phyloP scores from a whole-genome alignment of 2,329 filamentous ascomycete species.

The Lecanosticta acicola region DNA sequence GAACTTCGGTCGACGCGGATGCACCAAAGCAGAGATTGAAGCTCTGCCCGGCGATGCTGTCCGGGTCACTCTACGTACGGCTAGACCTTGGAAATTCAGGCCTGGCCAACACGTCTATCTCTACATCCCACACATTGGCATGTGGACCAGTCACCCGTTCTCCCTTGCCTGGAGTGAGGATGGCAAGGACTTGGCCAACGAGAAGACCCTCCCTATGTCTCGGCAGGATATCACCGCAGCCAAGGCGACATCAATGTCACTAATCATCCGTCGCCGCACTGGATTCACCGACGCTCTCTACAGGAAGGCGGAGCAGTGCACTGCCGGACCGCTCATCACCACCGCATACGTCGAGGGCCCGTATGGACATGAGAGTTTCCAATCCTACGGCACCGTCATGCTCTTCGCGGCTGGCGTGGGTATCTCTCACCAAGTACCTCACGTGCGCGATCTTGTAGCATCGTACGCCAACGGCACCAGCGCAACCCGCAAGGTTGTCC shows the following conservation, averaged over 20 bases:
- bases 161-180: constrained; percentile 74
- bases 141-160: constrained; percentile 74
- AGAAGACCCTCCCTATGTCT: constrained; percentile 45
- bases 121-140: constrained; percentile 66
- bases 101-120: constrained; percentile 75
- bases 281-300: constrained; percentile 82
- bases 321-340: constrained; percentile 54
- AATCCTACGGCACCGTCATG: constrained; percentile 86
- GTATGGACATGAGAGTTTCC: constrained; percentile 72
- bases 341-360: constrained; percentile 81
- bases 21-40: constrained; percentile 65
- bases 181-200: constrained; percentile 35
- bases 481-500: constrained; percentile 72
- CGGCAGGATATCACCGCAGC: constrained; percentile 48
- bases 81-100: constrained; percentile 68
- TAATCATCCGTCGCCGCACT: constrained; percentile 80
- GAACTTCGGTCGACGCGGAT: constrained; percentile 59
- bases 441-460: constrained; percentile 61
- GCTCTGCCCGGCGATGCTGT: constrained; percentile 70
- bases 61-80: constrained; percentile 67
- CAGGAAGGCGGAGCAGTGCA: constrained; percentile 55
- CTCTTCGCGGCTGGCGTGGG: constrained; percentile 90
- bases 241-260: constrained; percentile 58
- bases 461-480: constrained; percentile 62
- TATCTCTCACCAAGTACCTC: constrained; percentile 91